Evolutionary conservation across 371 early-diverging fungal genomes (phyloP), one percentile per base, ranked within the genome.

Genomic region (Syncephalastrum sp.): DNA sequence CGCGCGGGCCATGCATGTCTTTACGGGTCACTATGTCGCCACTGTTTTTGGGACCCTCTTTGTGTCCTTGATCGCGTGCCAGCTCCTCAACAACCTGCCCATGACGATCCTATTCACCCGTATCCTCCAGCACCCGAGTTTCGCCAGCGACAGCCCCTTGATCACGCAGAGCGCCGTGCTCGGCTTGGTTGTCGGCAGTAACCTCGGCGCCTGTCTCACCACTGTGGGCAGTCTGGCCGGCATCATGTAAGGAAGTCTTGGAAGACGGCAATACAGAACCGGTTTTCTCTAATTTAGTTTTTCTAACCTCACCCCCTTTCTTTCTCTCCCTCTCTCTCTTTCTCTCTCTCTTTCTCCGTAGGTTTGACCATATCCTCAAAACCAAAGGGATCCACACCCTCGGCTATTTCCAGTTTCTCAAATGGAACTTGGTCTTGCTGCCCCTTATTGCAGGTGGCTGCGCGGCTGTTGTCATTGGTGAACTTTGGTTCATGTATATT

Each of bases 11-110:
- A 72, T 91, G 53, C 69, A 79, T 14, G 67, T 63, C 1, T 64
- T 89, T 44, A 77, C 84, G 0, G 79, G 79, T 7, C 75, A 78
- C 42, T 80, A 82, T 61, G 69, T 69, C 1, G 72, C 81, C 0
- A 85, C 90, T 2, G 82, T 89, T 2, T 87, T 87, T 55, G 74
- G 81, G 12, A 79, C 86, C 29, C 85, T 82, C 10, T 69, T 76
- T 23, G 63, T 90, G 29, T 82, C 90, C 0, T 73, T 91, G 13
- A 49, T 90, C 47, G 79, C 88, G 3, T 91, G 90, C 67, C 89
- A 86, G 56, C 57, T 89, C 12, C 72, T 93, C 57, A 93, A 93
- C 73, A 93, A 92, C 57, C 67, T 92, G 60, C 94, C 92, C 4
- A 89, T 89, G 89, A 84, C 92, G 0, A 90, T 91, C 42, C 72